A percentile compares a stretch with the other conserved stretches of the same genome.
Conservation (phyloP, 306 rosid genomes). For the Rosa rugosa region DNA sequence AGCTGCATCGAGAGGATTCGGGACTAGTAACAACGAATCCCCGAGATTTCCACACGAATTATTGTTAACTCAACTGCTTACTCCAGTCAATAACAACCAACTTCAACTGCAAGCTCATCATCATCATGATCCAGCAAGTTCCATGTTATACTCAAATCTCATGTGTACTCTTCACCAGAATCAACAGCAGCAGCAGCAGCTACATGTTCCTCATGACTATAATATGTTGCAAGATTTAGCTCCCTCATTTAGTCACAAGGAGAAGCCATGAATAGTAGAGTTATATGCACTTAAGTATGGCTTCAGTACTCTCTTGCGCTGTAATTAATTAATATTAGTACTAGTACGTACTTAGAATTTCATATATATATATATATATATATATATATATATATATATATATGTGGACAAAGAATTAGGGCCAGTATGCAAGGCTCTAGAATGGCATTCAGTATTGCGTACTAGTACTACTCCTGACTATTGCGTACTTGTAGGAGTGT, state of each 20-base stretch:
- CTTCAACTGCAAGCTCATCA: slow-evolving; percentile 18
- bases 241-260: slow-evolving; percentile 50
- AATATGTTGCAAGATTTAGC: slow-evolving; percentile 72
- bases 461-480: background rate
- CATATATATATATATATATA: background rate
- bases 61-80: slow-evolving; percentile 56
- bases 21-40: background rate
- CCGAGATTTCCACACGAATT: slow-evolving; percentile 54
- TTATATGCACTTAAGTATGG: background rate
- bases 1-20: slow-evolving; percentile 19
- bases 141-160: slow-evolving; percentile 46
- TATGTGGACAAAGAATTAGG: background rate
- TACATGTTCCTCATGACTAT: slow-evolving; percentile 39
- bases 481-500: no score
- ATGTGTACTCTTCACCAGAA: slow-evolving; percentile 24
- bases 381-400: background rate
- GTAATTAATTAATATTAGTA: background rate
- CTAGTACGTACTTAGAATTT: background rate
- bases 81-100: slow-evolving; percentile 43
- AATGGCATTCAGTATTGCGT: background rate
- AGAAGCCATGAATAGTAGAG: slow-evolving; percentile 34
- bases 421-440: background rate
- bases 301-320: background rate
- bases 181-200: slow-evolving; percentile 42
- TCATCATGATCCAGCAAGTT: slow-evolving; percentile 32